Evolutionary conservation across 176 grass and related monocot genomes (phyloP).

Genomic region (Areca catechu): DNA sequence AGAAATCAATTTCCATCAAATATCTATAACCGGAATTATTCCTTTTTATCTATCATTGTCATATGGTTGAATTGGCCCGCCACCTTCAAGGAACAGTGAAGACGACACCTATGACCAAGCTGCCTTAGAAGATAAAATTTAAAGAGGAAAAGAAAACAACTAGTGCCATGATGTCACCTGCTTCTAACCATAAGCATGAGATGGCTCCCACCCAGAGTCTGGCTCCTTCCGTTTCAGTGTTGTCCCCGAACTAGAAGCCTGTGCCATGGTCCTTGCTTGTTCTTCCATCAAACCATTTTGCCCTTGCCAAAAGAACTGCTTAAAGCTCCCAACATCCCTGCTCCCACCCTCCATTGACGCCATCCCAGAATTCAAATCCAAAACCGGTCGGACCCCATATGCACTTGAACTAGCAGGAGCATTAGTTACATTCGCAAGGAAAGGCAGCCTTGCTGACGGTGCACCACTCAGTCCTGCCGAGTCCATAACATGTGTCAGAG

Average conservation of each 20-base stretch:
- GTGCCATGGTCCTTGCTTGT: slow-evolving; percentile 24
- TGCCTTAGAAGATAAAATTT: too few relatives aligned
- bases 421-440: slow-evolving; percentile 16
- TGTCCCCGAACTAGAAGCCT: slow-evolving; percentile 27
- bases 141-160: too few relatives aligned
- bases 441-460: slow-evolving; percentile 19
- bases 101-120: too few relatives aligned
- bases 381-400: slow-evolving; percentile 30
- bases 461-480: slow-evolving; percentile 33
- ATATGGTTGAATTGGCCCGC: too few relatives aligned
- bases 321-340: slow-evolving; percentile 28
- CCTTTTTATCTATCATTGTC: too few relatives aligned
- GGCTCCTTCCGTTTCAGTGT: slow-evolving; percentile 15
- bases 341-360: slow-evolving; percentile 24
- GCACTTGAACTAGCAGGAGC: slow-evolving; percentile 18
- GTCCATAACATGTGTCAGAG: slow-evolving; percentile 19
- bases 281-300: slow-evolving; percentile 42
- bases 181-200: too few relatives aligned
- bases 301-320: slow-evolving; percentile 31
- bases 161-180: too few relatives aligned
- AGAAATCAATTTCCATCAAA: too few relatives aligned
- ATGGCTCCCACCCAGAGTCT: too few relatives aligned
- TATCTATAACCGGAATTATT: too few relatives aligned
- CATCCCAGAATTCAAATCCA: slow-evolving; percentile 34
- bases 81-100: too few relatives aligned